Evolutionary conservation across 176 grass and related monocot species (phyloP), one percentile per base, ranked within the genome.

Genomic region (Ensete glaucum): DNA sequence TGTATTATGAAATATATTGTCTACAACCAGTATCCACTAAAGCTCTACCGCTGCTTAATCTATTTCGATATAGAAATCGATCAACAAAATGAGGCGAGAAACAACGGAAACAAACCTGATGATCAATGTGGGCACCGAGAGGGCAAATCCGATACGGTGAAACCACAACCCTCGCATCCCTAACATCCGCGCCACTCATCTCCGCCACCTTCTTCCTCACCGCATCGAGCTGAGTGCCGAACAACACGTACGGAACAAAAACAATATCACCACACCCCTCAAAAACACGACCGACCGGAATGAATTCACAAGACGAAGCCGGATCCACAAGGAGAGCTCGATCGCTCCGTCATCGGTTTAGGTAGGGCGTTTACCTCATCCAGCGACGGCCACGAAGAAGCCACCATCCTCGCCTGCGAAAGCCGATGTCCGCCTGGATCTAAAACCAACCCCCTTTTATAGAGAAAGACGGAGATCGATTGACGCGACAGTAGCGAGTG

Each of bases 111-210:
- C 26, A 53, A 78, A 97, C 94, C 90, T 98, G 94, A 73, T 98
- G 94, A 85, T 98, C 94, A 58, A 93, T 85, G 72, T 98, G 94
- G 17, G 94, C 85, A 43, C 94, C 94, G 24, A 98, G 75, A 60
- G 90, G 94, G 52, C 94, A 98, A 76, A 98, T 93, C 80, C 93
- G 93, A 85, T 97, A 97, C 5, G 93, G 93, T 78, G 87, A 93
- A 64, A 86, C 88, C 43, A 75, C 88, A 54, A 93, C 85, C 71
- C 81, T 98, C 52, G 93, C 90, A 68, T 89, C 82, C 16, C 65
- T 2, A 21, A 55, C 62, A 64, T 82, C 81, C 54, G 71, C 77
- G 72, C 86, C 80, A 52, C 92, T 87, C 71, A 87, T 82, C 1
- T 10, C 88, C 77, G 89, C 86, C 77, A 85, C 90, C 82, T 85